Percentiles rank a stretch among this genome's conserved stretches.
Evolutionary conservation across 2,329 filamentous ascomycete genomes (phyloP).

Genomic region (Endothia cerciana): DNA sequence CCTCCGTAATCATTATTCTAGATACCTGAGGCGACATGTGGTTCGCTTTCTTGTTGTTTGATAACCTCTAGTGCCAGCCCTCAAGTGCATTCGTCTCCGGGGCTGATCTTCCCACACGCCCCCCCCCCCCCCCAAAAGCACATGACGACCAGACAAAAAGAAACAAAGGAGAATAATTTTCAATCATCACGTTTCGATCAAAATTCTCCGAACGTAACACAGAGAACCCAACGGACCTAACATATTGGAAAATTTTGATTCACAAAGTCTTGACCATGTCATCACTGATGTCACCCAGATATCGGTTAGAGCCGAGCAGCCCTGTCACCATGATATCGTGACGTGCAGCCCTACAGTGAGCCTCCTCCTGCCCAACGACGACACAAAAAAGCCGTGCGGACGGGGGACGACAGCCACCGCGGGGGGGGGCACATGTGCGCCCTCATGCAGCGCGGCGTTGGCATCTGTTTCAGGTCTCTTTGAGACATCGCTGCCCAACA

Average conservation of each 20-base stretch:
- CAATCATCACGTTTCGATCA: too few species aligned
- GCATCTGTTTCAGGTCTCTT: conserved; percentile 8
- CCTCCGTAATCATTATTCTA: too few species aligned
- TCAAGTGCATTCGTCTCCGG: background rate
- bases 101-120: background rate
- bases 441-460: conserved; percentile 6
- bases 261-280: background rate
- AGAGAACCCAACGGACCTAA: background rate
- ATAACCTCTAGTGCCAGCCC: background rate
- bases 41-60: background rate
- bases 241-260: background rate
- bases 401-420: background rate
- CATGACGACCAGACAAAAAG: background rate
- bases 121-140: background rate
- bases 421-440: background rate
- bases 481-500: conserved; percentile 14
- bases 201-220: background rate
- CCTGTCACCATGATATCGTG: background rate
- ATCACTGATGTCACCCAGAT: conserved; percentile 1
- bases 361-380: background rate
- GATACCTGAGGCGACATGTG: background rate
- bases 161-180: too few species aligned
- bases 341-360: background rate
- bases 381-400: background rate
- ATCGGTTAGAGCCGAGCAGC: conserved; percentile 1